Base-by-base conservation (phyloP, 768 basidiomycete genomes). In the Termitomyces sp. region DNA sequence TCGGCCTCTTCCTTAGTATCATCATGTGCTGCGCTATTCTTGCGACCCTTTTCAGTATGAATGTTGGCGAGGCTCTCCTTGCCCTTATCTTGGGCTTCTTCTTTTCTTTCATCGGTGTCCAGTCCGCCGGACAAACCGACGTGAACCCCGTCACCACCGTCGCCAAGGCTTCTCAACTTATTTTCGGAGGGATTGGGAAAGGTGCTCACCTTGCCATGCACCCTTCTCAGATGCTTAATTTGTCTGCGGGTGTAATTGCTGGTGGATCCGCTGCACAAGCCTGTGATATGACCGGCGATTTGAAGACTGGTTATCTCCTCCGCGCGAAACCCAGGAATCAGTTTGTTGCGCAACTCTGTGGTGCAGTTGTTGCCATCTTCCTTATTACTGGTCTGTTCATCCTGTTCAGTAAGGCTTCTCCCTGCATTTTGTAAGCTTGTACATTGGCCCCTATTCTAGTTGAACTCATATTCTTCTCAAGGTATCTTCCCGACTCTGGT, bases 231-330 rank as follows among this genome's bases (percentile, higher is more conserved):
- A 77, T 73, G 25, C 70, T 84, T 66, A 84, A 84, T 67, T 69
- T 85, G 70, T 67, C 79, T 48, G 83, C 80, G 53, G 85, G 84
- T 71, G 76, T 81, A 48, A 72, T 86, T 63, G 77, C 84, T 32
- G 83, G 77, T 52, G 83, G 83, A 38, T 79, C 84, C 53, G 83
- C 85, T 25, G 82, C 78, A 25, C 84, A 86, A 67, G 78, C 84
- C 29, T 67, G 79, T 36, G 87, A 88, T 68, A 87, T 88, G 87
- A 83, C 82, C 50, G 81, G 85, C 59, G 87, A 88, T 69, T 70
- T 88, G 66, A 87, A 88, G 74, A 85, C 87, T n/a, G 84, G 85
- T 62, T 86, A 86, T 69, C 83, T 88, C 60, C 79, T 87, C 31
- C 77, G 86, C 55, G 82, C 85, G 12, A 87, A 85, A 65, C 86